These are phyloP conservation scores for Saccharomycopsis babjevae DNA, from an alignment of 805 yeast genomes.

Conservation along the genomic window DNA sequence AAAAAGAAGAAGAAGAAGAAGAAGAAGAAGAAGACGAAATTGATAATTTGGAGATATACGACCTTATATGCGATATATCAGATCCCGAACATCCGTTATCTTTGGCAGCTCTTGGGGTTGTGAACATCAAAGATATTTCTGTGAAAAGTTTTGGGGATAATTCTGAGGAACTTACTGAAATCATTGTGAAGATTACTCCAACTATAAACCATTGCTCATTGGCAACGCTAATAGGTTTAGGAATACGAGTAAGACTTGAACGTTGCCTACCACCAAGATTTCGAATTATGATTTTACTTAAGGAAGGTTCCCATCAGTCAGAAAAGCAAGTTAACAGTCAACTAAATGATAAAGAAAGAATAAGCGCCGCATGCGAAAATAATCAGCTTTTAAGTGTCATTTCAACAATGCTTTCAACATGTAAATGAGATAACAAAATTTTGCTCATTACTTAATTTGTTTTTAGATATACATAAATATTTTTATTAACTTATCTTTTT, in stretches of 20 bases:
- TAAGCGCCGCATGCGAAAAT: slow-evolving; percentile 97
- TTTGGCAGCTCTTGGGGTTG: slow-evolving; percentile 89
- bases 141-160: slow-evolving; percentile 31
- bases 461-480: not conserved
- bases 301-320: slow-evolving; percentile 91
- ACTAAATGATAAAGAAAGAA: slow-evolving; percentile 92
- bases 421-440: slow-evolving; percentile 25
- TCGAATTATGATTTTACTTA: slow-evolving; percentile 67
- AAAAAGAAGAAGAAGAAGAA: slow-evolving; percentile 20
- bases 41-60: slow-evolving; percentile 85
- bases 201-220: slow-evolving; percentile 96
- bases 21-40: slow-evolving; percentile 35
- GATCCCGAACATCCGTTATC: slow-evolving; percentile 98
- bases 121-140: slow-evolving; percentile 69
- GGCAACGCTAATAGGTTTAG: slow-evolving; percentile 92
- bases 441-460: not conserved
- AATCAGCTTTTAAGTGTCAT: slow-evolving; percentile 86
- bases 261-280: slow-evolving; percentile 79
- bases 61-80: slow-evolving; percentile 72
- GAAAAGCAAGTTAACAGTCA: slow-evolving; percentile 95
- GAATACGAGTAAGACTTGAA: slow-evolving; percentile 84
- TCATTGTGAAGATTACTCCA: slow-evolving; percentile 81
- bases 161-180: slow-evolving; percentile 50
- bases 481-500: too few relatives aligned
- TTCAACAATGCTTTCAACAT: slow-evolving; percentile 82